A percentile compares a stretch with the other conserved stretches of the same genome.
phyloP scores from a whole-genome alignment of 164 flowering plant genomes.

The Magnolia officinalis region DNA sequence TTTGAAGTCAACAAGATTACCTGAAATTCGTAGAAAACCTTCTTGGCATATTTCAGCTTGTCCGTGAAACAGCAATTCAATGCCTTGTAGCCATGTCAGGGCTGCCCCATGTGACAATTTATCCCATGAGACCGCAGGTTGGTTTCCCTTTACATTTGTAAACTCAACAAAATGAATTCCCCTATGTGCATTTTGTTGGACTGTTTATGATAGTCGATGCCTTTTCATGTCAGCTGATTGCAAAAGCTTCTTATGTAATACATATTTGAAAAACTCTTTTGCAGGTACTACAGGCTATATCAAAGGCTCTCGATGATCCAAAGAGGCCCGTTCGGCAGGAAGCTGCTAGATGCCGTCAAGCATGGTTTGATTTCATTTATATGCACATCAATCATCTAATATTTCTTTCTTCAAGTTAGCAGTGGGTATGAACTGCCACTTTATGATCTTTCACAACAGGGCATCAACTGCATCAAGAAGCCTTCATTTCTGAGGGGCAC shows the following conservation, averaged over 20 bases:
- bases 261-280: background rate
- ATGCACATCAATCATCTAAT: background rate
- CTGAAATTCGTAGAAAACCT: background rate
- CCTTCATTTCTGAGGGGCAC: slow-evolving; percentile 19
- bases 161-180: background rate
- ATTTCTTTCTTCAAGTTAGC: background rate
- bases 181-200: background rate
- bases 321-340: slow-evolving; percentile 85
- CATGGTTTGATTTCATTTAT: slow-evolving; percentile 51
- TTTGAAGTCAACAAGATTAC: background rate
- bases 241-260: background rate
- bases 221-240: background rate
- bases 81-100: slow-evolving; percentile 76
- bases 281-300: slow-evolving; percentile 59
- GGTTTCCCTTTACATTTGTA: slow-evolving; percentile 7
- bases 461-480: slow-evolving; percentile 37
- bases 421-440: background rate
- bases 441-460: slow-evolving; percentile 24
- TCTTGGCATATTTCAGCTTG: slow-evolving; percentile 44
- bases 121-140: slow-evolving; percentile 77
- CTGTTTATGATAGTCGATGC: background rate
- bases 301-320: slow-evolving; percentile 83
- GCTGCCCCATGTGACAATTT: slow-evolving; percentile 66
- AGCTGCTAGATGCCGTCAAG: slow-evolving; percentile 86
- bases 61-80: slow-evolving; percentile 91